These are phyloP conservation scores for Entomortierella lignicola DNA, from an alignment of 192 early-diverging fungal genomes.

Conservation along the genomic window DNA sequence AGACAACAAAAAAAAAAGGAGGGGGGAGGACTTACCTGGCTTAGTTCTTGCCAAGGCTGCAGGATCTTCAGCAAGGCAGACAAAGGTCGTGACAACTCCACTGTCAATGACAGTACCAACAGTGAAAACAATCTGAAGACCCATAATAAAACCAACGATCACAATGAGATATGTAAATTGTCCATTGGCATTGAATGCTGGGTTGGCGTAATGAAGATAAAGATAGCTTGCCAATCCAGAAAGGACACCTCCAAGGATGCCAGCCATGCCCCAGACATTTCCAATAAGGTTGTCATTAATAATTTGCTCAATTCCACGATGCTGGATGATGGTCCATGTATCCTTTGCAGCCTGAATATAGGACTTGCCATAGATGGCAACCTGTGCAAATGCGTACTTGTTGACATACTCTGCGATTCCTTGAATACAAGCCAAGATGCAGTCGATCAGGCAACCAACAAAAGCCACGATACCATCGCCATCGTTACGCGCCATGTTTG, in stretches of 20 bases:
- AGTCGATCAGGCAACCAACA: constrained; percentile 53
- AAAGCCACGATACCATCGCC: constrained; percentile 47
- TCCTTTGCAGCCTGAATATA: constrained; percentile 77
- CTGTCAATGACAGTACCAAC: constrained; percentile 85
- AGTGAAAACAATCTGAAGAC: constrained; percentile 84
- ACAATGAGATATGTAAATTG: constrained; percentile 57
- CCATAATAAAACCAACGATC: constrained; percentile 81
- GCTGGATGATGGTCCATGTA: constrained; percentile 90
- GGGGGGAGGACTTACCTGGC: constrained; percentile 13
- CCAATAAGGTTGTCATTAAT: constrained; percentile 95
- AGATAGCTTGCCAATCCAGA: constrained; percentile 59
- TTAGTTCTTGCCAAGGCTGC: constrained; percentile 69
- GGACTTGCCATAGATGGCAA: constrained; percentile 90
- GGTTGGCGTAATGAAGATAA: constrained; percentile 47
- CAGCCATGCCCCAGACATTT: constrained; percentile 86
- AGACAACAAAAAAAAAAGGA: background rate
- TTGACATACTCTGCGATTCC: constrained; percentile 70
- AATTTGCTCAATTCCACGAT: constrained; percentile 81
- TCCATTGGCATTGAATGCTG: constrained; percentile 12
- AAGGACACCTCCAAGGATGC: constrained; percentile 59
- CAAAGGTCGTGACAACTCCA: constrained; percentile 95
- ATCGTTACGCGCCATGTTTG: constrained; percentile 41
- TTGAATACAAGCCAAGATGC: constrained; percentile 35
- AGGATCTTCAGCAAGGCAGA: constrained; percentile 92
- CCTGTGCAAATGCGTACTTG: constrained; percentile 90